phyloP scores from a whole-genome alignment of 2,329 filamentous ascomycete genomes.

The Fusarium secorum region DNA sequence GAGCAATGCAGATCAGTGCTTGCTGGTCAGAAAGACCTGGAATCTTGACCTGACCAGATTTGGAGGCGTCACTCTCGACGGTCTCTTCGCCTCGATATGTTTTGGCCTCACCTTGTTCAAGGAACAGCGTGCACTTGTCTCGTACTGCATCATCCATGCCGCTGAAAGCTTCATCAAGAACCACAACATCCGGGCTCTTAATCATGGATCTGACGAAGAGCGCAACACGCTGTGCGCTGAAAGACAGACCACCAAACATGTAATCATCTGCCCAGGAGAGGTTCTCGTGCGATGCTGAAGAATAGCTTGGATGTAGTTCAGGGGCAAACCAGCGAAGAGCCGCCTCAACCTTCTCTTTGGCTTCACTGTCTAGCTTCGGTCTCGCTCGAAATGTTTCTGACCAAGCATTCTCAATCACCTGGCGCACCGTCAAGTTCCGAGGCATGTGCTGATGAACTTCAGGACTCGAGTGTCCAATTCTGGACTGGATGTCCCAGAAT shows the following conservation, averaged over 20 bases:
- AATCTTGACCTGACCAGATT: slow-evolving; percentile 58
- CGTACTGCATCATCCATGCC: slow-evolving; percentile 83
- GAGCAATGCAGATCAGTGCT: slow-evolving; percentile 90
- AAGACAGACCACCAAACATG: slow-evolving; percentile 77
- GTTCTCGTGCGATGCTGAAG: slow-evolving; percentile 37
- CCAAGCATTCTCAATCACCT: slow-evolving; percentile 86
- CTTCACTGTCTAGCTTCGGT: slow-evolving; percentile 68
- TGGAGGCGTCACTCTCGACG: slow-evolving; percentile 57
- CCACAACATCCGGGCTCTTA: slow-evolving; percentile 81
- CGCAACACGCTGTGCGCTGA: slow-evolving; percentile 83
- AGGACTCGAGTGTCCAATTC: slow-evolving; percentile 91
- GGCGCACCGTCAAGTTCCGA: slow-evolving; percentile 73
- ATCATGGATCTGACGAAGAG: slow-evolving; percentile 85
- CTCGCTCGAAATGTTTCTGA: slow-evolving; percentile 82
- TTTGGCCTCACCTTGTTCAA: slow-evolving; percentile 69
- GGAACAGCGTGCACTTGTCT: slow-evolving; percentile 87
- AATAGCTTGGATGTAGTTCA: slow-evolving; percentile 71
- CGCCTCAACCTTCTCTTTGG: slow-evolving; percentile 69
- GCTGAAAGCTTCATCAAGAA: slow-evolving; percentile 88
- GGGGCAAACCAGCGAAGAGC: slow-evolving; percentile 78
- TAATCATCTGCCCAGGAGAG: slow-evolving; percentile 71
- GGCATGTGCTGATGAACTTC: slow-evolving; percentile 96
- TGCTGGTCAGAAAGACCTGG: slow-evolving; percentile 73
- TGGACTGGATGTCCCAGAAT: slow-evolving; percentile 89
- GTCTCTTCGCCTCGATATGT: slow-evolving; percentile 48